Percentiles rank a stretch among this genome's conserved stretches.
Evolutionary conservation across 2,329 filamentous ascomycete species (phyloP).

Genomic region (Penicillium sp.): DNA sequence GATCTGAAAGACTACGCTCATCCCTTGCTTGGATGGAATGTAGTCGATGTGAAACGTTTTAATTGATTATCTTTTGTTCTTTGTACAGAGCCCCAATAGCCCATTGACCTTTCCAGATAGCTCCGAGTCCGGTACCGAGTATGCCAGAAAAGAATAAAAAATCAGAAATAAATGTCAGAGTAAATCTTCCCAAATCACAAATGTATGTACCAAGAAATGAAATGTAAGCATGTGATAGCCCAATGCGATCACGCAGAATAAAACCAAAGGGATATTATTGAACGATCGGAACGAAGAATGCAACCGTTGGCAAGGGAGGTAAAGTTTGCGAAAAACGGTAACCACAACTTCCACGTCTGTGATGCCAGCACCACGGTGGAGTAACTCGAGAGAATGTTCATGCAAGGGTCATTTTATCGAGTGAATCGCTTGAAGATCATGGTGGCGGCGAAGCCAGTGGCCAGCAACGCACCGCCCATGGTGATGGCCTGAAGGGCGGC

Average conservation of each 20-base stretch:
- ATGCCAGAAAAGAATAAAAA: no score
- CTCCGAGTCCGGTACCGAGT: no score
- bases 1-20: no score
- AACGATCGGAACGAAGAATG: slow-evolving; percentile 6
- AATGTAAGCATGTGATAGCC: slow-evolving; percentile 1
- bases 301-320: slow-evolving; percentile 3
- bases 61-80: no score
- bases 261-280: slow-evolving; percentile 12
- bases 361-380: slow-evolving; percentile 24
- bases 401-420: slow-evolving; percentile 16
- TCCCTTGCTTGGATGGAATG: slow-evolving; percentile 4
- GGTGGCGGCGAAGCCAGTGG: slow-evolving; percentile 39
- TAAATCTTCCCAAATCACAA: no score
- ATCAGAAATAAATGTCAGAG: no score
- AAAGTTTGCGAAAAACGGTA: neutral
- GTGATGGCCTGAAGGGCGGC: slow-evolving; percentile 48
- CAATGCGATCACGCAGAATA: slow-evolving; percentile 5
- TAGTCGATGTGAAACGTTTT: no score
- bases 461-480: slow-evolving; percentile 46
- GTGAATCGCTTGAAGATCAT: slow-evolving; percentile 40
- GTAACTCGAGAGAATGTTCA: slow-evolving; percentile 4
- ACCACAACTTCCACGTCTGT: slow-evolving; percentile 3
- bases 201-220: slow-evolving; percentile 1
- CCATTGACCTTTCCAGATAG: no score
- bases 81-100: no score